Base-by-base conservation (phyloP, 768 basidiomycete genomes). In the Phaffia tasmanica region DNA sequence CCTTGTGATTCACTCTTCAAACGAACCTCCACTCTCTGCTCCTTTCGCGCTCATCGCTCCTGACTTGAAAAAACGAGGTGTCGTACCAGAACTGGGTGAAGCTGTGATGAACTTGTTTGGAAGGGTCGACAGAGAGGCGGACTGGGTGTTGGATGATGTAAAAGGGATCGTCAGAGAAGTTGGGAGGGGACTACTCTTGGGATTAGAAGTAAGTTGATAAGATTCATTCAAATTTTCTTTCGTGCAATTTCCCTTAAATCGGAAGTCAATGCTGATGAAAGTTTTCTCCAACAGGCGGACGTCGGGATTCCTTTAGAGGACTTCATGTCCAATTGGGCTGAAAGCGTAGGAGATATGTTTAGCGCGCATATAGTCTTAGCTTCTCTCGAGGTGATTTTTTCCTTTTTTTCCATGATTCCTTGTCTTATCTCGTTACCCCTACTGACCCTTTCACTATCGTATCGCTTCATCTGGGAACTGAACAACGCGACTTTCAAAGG, bases 241-340 rank as follows among this genome's bases (percentile, higher is more conserved):
- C 11, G n/a, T n/a, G n/a, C n/a, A n/a, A n/a, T 42, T 11, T 42
- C 11, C 11, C 35, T 42, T 5, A 5, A 42, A 4, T 42, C 35
- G 35, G 56, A 32, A 23, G 2, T 23, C 16, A 32, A 57, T 23
- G 56, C 27, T 21, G 56, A 32, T 8, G 3, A 32, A 25, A 14
- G 16, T 23, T 11, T 42, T 42, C 35, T 42, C 35, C 11, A 5
- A 42, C 35, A 42, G 35, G 11, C 35, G 35, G 11, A 42, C 35
- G 35, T 42, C 35, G 27, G 56, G 16, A 81, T 89, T 19, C 71
- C 77, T 1, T 80, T 83, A 69, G 79, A 78, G 5, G 79, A 78
- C 1, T 84, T 95, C 62, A 57, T 89, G 25, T 69, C 72, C 0
- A 81, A 81, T 63, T 97, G 94, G 94, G 84, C 72, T 95, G 2